These are phyloP conservation scores for Globisporangium heterothallicum DNA, from an alignment of 352 stramenopile genomes.

Conservation along the genomic window DNA sequence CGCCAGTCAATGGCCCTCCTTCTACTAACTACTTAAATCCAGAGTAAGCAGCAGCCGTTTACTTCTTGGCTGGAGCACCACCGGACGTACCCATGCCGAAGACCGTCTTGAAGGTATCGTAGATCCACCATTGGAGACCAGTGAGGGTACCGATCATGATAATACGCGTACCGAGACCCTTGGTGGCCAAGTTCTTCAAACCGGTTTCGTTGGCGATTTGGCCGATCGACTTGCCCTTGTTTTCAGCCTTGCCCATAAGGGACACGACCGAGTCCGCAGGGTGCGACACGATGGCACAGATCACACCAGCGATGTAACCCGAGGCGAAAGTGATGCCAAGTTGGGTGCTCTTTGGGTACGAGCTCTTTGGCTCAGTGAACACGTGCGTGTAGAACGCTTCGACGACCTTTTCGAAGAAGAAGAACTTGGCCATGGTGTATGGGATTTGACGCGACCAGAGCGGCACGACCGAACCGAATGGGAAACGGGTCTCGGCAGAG, in stretches of 20 bases:
- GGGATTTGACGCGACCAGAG: slow-evolving; percentile 93
- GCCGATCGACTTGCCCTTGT: slow-evolving; percentile 88
- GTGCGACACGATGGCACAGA: slow-evolving; percentile 98
- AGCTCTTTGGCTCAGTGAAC: slow-evolving; percentile 88
- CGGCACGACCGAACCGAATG: slow-evolving; percentile 89
- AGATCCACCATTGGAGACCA: slow-evolving; percentile 96
- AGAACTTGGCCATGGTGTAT: slow-evolving; percentile 99
- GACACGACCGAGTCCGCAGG: slow-evolving; percentile 98
- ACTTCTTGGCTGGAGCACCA: slow-evolving; percentile 72
- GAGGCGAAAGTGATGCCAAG: slow-evolving; percentile 96
- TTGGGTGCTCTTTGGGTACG: slow-evolving; percentile 92
- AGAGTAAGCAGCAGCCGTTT: slow-evolving; percentile 11
- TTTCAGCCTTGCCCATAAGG: slow-evolving; percentile 92
- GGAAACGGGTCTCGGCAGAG: slow-evolving; percentile 86
- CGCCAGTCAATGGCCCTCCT: too few relatives aligned
- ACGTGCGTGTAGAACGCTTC: slow-evolving; percentile 86
- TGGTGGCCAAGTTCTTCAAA: slow-evolving; percentile 74
- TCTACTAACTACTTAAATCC: too few relatives aligned
- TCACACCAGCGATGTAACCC: slow-evolving; percentile 98
- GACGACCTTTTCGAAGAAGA: slow-evolving; percentile 93
- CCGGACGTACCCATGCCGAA: slow-evolving; percentile 90
- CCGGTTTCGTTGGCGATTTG: slow-evolving; percentile 83
- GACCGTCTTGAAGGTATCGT: slow-evolving; percentile 93
- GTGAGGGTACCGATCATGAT: slow-evolving; percentile 96
- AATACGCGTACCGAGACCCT: slow-evolving; percentile 91